phyloP scores from a whole-genome alignment of 2,329 filamentous ascomycete genomes.

The Sporothrix schenckii region DNA sequence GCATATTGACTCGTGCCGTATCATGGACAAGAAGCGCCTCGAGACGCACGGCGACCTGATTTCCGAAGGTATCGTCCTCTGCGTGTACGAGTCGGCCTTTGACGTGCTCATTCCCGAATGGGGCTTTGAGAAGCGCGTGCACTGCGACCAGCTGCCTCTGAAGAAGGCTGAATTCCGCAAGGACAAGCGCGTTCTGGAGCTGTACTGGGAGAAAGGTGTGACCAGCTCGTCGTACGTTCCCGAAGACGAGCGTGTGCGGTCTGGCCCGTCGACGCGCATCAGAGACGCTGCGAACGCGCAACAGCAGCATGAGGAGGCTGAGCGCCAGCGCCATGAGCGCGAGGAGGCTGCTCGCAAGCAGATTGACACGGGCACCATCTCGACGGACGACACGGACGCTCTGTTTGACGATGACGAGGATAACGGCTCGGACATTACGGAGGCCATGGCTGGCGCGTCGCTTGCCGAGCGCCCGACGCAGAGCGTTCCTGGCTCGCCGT shows the following conservation, averaged over 20 bases:
- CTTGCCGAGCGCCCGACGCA: slow-evolving; percentile 87
- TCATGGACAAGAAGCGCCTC: slow-evolving; percentile 89
- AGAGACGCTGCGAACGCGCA: slow-evolving; percentile 78
- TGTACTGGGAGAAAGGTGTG: slow-evolving; percentile 99
- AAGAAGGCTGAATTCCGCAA: slow-evolving; percentile 99
- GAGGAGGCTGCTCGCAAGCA: slow-evolving; percentile 91
- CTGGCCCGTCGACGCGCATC: slow-evolving; percentile 70
- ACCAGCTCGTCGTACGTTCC: slow-evolving; percentile 94
- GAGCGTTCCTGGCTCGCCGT: slow-evolving; percentile 90
- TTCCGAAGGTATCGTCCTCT: slow-evolving; percentile 92
- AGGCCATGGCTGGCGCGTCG: slow-evolving; percentile 88
- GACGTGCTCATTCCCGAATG: slow-evolving; percentile 97
- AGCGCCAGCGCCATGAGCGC: slow-evolving; percentile 69
- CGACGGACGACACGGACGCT: slow-evolving; percentile 90
- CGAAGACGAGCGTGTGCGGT: slow-evolving; percentile 91
- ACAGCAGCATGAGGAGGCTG: slow-evolving; percentile 77
- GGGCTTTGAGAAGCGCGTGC: slow-evolving; percentile 98
- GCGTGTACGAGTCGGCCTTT: slow-evolving; percentile 97
- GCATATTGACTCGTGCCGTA: slow-evolving; percentile 94
- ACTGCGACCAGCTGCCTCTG: slow-evolving; percentile 95
- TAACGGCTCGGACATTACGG: slow-evolving; percentile 84
- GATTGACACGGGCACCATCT: slow-evolving; percentile 92
- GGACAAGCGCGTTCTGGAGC: slow-evolving; percentile 87
- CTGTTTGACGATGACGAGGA: slow-evolving; percentile 89
- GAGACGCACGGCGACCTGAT: slow-evolving; percentile 89